Conservation (phyloP, 2,329 filamentous ascomycete genomes). For the Penicillium sp. region DNA sequence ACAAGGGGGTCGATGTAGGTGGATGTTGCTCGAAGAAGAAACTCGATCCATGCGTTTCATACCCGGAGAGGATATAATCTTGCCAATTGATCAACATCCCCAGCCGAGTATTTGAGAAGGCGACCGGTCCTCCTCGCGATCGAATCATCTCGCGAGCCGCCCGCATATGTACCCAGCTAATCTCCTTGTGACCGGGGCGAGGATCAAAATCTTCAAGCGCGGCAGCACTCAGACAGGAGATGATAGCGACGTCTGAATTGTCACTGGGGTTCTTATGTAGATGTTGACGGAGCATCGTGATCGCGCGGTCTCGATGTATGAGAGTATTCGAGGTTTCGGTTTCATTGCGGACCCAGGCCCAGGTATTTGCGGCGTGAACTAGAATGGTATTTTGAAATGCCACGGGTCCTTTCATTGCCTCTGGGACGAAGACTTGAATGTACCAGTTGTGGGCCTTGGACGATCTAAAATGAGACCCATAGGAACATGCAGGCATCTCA, state of each 20-base stretch:
- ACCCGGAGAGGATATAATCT: constrained; percentile 50
- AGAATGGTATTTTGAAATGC: constrained; percentile 49
- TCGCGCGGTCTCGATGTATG: constrained; percentile 40
- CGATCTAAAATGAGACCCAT: constrained; percentile 44
- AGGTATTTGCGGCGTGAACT: constrained; percentile 47
- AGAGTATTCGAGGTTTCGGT: constrained; percentile 40
- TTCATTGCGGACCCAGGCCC: constrained; percentile 46
- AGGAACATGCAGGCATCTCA: constrained; percentile 48
- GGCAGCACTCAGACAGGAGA: constrained; percentile 48
- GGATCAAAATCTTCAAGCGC: constrained; percentile 50
- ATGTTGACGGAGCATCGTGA: constrained; percentile 44
- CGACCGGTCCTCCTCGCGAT: constrained; percentile 44
- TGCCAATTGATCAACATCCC: constrained; percentile 52
- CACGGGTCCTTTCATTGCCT: constrained; percentile 48
- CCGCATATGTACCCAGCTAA: constrained; percentile 50
- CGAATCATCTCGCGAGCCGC: constrained; percentile 48
- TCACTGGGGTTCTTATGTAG: constrained; percentile 40
- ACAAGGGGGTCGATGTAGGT: constrained; percentile 13
- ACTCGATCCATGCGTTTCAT: constrained; percentile 42
- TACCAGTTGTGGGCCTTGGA: constrained; percentile 49
- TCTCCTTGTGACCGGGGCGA: constrained; percentile 44
- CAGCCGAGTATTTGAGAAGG: constrained; percentile 45
- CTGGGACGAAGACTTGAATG: constrained; percentile 46
- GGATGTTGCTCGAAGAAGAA: constrained; percentile 43
- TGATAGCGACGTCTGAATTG: constrained; percentile 47